Evolutionary conservation across 495 filamentous ascomycete species (phyloP).

Genomic region (Pseudoneurospora amorphoporcata): DNA sequence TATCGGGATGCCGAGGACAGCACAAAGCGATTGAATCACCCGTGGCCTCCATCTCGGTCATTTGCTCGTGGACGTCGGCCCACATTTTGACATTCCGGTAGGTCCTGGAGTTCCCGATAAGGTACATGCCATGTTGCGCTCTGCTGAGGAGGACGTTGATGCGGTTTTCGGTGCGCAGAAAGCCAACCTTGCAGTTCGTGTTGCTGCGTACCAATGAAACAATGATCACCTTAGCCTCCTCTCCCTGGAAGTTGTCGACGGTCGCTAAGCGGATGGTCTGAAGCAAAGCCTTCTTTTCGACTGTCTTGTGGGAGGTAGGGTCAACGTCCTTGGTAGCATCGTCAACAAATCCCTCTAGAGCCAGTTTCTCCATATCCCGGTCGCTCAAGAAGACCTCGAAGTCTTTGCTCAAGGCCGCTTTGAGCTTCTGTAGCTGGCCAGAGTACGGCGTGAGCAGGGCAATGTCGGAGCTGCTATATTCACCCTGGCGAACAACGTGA

Average conservation of each 20-base stretch:
- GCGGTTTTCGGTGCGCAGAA: slow-evolving; percentile 63
- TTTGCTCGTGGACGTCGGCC: slow-evolving; percentile 48
- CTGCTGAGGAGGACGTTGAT: slow-evolving; percentile 73
- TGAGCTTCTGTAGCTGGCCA: slow-evolving; percentile 58
- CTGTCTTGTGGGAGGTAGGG: background rate
- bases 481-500: slow-evolving; percentile 61
- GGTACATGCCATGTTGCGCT: slow-evolving; percentile 75
- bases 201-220: slow-evolving; percentile 75
- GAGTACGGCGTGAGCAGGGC: slow-evolving; percentile 71
- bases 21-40: slow-evolving; percentile 45
- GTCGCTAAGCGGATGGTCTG: slow-evolving; percentile 61
- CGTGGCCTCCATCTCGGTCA: slow-evolving; percentile 40
- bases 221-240: slow-evolving; percentile 70
- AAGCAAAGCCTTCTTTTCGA: slow-evolving; percentile 42
- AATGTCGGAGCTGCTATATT: slow-evolving; percentile 55
- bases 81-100: slow-evolving; percentile 56
- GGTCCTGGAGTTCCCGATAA: slow-evolving; percentile 62
- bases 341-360: slow-evolving; percentile 34
- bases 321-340: slow-evolving; percentile 14
- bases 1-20: slow-evolving; percentile 60
- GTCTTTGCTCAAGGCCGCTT: slow-evolving; percentile 33
- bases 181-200: slow-evolving; percentile 49
- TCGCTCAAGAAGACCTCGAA: slow-evolving; percentile 60
- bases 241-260: slow-evolving; percentile 77
- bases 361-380: slow-evolving; percentile 52